phyloP scores from a whole-genome alignment of 257 asterid genomes.

The Ocimum tenuiflorum region DNA sequence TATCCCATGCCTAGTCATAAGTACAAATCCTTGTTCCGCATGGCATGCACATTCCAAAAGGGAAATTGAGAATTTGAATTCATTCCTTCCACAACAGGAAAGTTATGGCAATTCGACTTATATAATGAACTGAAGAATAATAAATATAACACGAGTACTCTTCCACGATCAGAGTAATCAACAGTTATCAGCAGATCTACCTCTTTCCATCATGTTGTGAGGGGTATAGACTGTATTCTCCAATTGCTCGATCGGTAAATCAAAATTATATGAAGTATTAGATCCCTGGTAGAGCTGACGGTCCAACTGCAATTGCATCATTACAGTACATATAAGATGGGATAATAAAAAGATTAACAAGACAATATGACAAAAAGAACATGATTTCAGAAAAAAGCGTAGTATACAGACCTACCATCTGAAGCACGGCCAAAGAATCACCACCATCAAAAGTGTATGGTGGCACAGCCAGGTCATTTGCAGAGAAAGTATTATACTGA shows the following conservation, averaged over 20 bases:
- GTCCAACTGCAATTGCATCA: conserved; percentile 29
- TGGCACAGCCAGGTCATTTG: conserved; percentile 19
- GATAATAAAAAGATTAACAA: not conserved
- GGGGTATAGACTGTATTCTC: conserved; percentile 12
- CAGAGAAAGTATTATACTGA: conserved; percentile 12
- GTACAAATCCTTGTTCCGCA: conserved; percentile 22
- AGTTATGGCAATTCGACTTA: conserved; percentile 28
- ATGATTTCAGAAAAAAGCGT: not conserved
- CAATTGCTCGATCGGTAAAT: not conserved
- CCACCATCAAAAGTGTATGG: conserved; percentile 19
- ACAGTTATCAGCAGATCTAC: conserved; percentile 42
- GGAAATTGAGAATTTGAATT: conserved; percentile 29
- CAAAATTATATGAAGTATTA: conserved; percentile 20
- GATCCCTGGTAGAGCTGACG: conserved; percentile 17
- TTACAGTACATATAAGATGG: conserved; percentile 1
- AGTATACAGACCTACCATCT: conserved; percentile 28
- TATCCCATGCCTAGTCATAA: conserved; percentile 1
- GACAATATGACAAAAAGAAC: not conserved
- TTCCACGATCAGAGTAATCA: conserved; percentile 36
- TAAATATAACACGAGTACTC: conserved; percentile 25
- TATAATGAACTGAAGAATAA: conserved; percentile 31
- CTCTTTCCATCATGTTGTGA: conserved; percentile 30
- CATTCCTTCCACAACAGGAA: conserved; percentile 33
- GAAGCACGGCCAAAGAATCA: conserved; percentile 12
- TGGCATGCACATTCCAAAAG: conserved; percentile 32